These are phyloP conservation scores for Solanum sitiens DNA, from an alignment of 257 asterid species.

Conservation along the genomic window DNA sequence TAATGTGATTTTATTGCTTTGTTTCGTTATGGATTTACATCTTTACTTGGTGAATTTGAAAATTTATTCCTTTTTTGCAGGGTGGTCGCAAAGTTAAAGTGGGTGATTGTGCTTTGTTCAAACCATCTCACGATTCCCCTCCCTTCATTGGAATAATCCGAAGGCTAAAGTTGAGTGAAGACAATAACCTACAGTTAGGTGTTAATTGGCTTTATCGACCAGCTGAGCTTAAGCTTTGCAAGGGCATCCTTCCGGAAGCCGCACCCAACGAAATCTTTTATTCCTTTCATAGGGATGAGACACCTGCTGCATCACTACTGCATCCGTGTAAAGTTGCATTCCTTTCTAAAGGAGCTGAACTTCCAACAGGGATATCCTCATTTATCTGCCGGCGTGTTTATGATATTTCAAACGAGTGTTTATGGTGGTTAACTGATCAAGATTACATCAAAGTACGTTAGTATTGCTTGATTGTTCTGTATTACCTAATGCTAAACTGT, in stretches of 20 bases:
- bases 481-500: not conserved
- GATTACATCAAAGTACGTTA: conserved; percentile 66
- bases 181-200: conserved; percentile 38
- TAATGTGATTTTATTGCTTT: not conserved
- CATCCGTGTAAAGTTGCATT: conserved; percentile 98
- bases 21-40: not conserved
- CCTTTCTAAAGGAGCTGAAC: conserved; percentile 81
- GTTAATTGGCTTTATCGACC: conserved; percentile 88
- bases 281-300: conserved; percentile 77
- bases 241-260: conserved; percentile 49
- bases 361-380: conserved; percentile 61
- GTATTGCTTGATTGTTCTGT: not conserved
- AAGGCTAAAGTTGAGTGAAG: conserved; percentile 29
- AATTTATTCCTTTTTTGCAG: conserved; percentile 27
- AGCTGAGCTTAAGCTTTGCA: conserved; percentile 51
- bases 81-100: conserved; percentile 51
- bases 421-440: conserved; percentile 90
- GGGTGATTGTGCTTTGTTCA: conserved; percentile 75
- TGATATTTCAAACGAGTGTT: conserved; percentile 32
- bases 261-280: conserved; percentile 82
- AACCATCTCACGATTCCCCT: conserved; percentile 59
- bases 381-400: conserved; percentile 81
- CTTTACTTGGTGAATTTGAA: not conserved
- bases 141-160: conserved; percentile 70
- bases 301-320: conserved; percentile 74